These are phyloP conservation scores for Solanum neorickii DNA, from an alignment of 257 asterid genomes.

Conservation along the genomic window DNA sequence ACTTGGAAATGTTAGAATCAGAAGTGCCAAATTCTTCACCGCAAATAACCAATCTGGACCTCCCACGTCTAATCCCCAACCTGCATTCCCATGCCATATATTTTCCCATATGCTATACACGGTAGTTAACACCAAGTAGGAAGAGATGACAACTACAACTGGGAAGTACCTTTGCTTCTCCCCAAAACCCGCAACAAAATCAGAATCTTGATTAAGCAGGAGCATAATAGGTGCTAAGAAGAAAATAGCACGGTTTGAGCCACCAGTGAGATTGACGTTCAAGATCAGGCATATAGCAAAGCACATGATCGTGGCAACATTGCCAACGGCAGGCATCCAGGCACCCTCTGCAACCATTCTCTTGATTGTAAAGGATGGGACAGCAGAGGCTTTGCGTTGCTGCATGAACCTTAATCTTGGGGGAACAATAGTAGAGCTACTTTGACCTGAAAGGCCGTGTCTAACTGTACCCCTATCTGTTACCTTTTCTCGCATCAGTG, in stretches of 20 bases:
- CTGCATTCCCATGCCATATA: slow-evolving; percentile 65
- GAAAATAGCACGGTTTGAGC: slow-evolving; percentile 90
- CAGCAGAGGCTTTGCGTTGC: slow-evolving; percentile 75
- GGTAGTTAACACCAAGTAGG: slow-evolving; percentile 57
- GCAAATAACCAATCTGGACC: slow-evolving; percentile 88
- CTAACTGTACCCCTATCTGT: slow-evolving; percentile 58
- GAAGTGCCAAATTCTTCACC: slow-evolving; percentile 84
- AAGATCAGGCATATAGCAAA: slow-evolving; percentile 85
- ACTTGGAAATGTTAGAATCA: slow-evolving; percentile 72
- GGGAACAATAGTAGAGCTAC: slow-evolving; percentile 53
- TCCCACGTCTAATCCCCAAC: slow-evolving; percentile 87
- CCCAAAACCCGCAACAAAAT: slow-evolving; percentile 90
- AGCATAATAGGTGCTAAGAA: slow-evolving; percentile 86
- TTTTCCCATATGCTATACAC: slow-evolving; percentile 84
- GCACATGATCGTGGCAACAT: slow-evolving; percentile 88
- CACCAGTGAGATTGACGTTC: slow-evolving; percentile 75
- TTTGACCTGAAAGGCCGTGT: slow-evolving; percentile 64
- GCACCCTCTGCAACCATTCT: slow-evolving; percentile 89
- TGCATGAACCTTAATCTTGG: slow-evolving; percentile 90
- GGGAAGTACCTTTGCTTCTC: slow-evolving; percentile 98
- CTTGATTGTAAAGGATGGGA: slow-evolving; percentile 64
- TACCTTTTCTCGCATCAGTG: slow-evolving; percentile 67
- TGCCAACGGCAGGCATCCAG: slow-evolving; percentile 99
- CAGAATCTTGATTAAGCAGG: slow-evolving; percentile 89
- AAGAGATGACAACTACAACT: slow-evolving; percentile 58